Percentiles rank a stretch among this genome's conserved stretches.
Conservation (phyloP, 148 eudicot species). For the Chenopodium album region DNA sequence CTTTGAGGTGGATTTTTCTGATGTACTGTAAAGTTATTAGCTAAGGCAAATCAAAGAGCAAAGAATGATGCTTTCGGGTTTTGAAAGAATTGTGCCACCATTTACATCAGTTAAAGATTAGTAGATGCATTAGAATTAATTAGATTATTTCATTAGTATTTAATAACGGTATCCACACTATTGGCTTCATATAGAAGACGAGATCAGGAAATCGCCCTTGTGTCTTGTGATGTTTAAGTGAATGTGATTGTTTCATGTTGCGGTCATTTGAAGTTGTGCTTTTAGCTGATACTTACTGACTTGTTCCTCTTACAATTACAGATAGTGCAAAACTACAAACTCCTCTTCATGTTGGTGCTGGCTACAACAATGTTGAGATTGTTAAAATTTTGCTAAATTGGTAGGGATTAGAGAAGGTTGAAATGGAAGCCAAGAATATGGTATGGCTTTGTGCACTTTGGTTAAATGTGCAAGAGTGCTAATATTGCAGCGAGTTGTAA, state of each 20-base stretch:
- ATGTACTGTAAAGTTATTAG: background rate
- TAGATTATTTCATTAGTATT: background rate
- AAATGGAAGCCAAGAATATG: constrained; percentile 96
- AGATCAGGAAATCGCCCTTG: background rate
- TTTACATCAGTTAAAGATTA: background rate
- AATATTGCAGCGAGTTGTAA: background rate
- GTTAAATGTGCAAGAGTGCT: background rate
- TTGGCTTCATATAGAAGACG: background rate
- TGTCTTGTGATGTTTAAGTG: background rate
- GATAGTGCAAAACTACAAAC: constrained; percentile 67
- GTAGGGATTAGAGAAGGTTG: constrained; percentile 67
- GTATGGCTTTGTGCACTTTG: constrained; percentile 33
- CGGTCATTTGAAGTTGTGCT: background rate
- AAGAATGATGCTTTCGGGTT: background rate
- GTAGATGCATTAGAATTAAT: background rate
- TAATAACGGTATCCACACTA: background rate
- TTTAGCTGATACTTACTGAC: background rate
- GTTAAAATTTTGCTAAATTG: constrained; percentile 64
- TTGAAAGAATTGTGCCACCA: background rate
- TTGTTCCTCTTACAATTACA: constrained; percentile 29
- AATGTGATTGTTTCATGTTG: background rate
- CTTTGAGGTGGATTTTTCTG: background rate
- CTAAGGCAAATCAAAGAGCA: background rate
- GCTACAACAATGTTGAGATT: constrained; percentile 77
- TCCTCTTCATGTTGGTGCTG: constrained; percentile 91